Conservation (phyloP, 352 stramenopile genomes). For the Globisporangium irregulare region DNA sequence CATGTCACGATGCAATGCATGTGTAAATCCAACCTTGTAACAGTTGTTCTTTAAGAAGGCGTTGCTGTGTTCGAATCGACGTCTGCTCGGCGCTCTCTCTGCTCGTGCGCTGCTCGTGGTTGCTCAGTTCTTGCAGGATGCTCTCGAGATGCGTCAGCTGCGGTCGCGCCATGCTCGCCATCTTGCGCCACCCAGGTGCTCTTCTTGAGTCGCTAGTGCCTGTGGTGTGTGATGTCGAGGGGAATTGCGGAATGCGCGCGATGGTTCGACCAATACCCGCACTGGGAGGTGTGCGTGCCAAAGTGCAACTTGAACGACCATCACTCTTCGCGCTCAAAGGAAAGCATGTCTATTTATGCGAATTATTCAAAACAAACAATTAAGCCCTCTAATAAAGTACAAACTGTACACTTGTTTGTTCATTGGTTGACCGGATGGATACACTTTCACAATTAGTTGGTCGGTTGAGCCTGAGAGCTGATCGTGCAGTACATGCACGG, state of each 20-base stretch:
- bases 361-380: background rate
- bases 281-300: background rate
- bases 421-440: background rate
- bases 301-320: conserved; percentile 16
- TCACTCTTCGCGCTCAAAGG: conserved; percentile 9
- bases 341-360: background rate
- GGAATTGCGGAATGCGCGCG: conserved; percentile 10
- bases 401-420: background rate
- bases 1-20: background rate
- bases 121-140: conserved; percentile 51
- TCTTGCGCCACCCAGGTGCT: background rate
- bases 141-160: conserved; percentile 48
- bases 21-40: conserved; percentile 26
- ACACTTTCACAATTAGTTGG: background rate
- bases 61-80: conserved; percentile 41
- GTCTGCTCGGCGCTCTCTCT: conserved; percentile 42
- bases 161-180: conserved; percentile 14
- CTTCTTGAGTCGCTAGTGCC: background rate
- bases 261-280: background rate
- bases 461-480: too few species aligned
- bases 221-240: background rate
- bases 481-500: too few species aligned
- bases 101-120: conserved; percentile 43
- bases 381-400: background rate
- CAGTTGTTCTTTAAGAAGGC: conserved; percentile 59